A percentile compares a stretch with the other conserved stretches of the same genome.
Evolutionary conservation across 1,139 yeast genomes (phyloP).

Genomic region (Hansenula anomala): DNA sequence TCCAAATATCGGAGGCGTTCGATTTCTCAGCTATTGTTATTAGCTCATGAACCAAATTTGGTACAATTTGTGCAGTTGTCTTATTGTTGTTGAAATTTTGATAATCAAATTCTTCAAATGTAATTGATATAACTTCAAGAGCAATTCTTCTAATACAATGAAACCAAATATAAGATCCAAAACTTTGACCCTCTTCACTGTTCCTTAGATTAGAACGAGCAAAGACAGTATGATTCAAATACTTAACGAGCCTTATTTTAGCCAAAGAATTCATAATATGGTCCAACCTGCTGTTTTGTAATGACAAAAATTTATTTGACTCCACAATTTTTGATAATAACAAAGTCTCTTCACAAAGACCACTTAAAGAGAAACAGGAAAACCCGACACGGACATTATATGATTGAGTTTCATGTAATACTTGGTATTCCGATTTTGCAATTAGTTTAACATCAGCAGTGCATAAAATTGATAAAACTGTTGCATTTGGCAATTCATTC

Average conservation of each 20-base stretch:
- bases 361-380: background rate
- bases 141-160: constrained; percentile 2
- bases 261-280: background rate
- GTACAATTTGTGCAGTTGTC: constrained; percentile 3
- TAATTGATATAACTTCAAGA: constrained; percentile 3
- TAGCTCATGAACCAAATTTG: constrained; percentile 3
- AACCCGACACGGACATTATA: background rate
- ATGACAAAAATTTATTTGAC: background rate
- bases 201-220: no score
- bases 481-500: constrained; percentile 3
- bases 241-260: no score
- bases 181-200: no score
- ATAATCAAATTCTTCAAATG: constrained; percentile 5
- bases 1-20: background rate
- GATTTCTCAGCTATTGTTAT: background rate
- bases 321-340: no score
- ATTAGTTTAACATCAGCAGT: constrained; percentile 5
- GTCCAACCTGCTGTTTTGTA: background rate
- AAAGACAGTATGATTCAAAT: no score
- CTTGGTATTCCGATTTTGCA: background rate
- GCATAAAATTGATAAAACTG: constrained; percentile 4
- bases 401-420: background rate
- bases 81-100: background rate
- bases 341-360: background rate
- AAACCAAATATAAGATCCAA: constrained; percentile 1